These are phyloP conservation scores for Digitaria exilis DNA, from an alignment of 202 grass and related monocot species.

Conservation along the genomic window DNA sequence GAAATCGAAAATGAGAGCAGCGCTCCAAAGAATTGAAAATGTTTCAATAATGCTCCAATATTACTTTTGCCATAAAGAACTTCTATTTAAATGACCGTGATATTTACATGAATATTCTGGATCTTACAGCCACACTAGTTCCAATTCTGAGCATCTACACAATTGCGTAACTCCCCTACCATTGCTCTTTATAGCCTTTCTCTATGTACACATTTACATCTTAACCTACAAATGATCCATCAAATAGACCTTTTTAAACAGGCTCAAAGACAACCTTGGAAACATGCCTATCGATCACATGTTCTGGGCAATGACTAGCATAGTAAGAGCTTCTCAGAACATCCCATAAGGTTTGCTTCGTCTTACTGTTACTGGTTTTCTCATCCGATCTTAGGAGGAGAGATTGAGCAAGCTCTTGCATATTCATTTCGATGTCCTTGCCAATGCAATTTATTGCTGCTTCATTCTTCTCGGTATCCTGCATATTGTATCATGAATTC, in stretches of 20 bases:
- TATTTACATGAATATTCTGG: neutral
- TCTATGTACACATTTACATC: neutral
- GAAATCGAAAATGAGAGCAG: neutral
- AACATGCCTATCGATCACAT: constrained; percentile 56
- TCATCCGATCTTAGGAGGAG: constrained; percentile 41
- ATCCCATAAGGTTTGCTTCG: constrained; percentile 62
- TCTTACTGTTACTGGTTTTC: constrained; percentile 28
- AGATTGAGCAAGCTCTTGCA: constrained; percentile 64
- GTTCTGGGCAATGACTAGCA: constrained; percentile 47
- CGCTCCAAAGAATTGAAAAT: neutral
- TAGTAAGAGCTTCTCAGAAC: constrained; percentile 80
- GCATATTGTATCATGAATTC: neutral
- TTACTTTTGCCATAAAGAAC: neutral
- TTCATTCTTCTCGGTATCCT: constrained; percentile 33
- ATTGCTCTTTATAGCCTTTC: neutral
- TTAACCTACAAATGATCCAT: neutral
- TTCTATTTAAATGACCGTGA: neutral
- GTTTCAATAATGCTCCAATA: neutral
- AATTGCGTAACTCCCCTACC: neutral
- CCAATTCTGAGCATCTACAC: neutral
- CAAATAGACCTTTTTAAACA: neutral
- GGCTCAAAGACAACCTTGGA: constrained; percentile 72
- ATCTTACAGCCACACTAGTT: neutral
- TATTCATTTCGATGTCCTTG: constrained; percentile 46
- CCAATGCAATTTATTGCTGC: constrained; percentile 9